Conservation (phyloP, 805 yeast genomes). For the Wickerhamia fluorescens region DNA sequence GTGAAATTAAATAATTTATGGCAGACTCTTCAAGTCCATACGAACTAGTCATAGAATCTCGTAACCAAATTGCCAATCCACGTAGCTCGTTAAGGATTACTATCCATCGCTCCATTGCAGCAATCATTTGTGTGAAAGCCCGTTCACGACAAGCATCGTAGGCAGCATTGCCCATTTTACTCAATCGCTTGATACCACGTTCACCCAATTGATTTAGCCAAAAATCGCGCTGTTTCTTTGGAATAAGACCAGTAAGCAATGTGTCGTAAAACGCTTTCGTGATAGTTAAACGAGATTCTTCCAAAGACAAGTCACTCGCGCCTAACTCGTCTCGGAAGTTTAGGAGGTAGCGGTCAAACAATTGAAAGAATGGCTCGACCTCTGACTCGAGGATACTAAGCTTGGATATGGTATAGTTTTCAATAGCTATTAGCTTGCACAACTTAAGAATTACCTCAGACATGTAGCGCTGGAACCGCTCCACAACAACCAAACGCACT, state of each 20-base stretch:
- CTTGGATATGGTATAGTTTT: conserved; percentile 17
- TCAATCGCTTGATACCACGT: conserved; percentile 53
- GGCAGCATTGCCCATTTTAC: conserved; percentile 39
- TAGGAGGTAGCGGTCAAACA: conserved; percentile 26
- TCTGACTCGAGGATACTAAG: conserved; percentile 13
- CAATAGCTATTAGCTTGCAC: conserved; percentile 20
- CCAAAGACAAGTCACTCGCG: conserved; percentile 9
- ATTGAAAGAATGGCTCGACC: conserved; percentile 16
- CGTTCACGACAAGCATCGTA: conserved; percentile 45
- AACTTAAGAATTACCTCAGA: conserved; percentile 16
- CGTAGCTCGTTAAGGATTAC: conserved; percentile 36
- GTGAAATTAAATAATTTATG: conserved; percentile 5
- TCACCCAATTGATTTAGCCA: conserved; percentile 62
- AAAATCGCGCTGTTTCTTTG: conserved; percentile 47
- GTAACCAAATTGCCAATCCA: conserved; percentile 34
- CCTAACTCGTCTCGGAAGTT: conserved; percentile 29
- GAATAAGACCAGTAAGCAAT: conserved; percentile 48
- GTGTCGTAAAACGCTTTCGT: conserved; percentile 32
- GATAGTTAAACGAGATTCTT: conserved; percentile 9
- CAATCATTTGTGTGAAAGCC: conserved; percentile 43
- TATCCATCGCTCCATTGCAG: conserved; percentile 50
- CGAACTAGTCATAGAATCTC: conserved; percentile 8
- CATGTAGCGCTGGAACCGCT: conserved; percentile 12
- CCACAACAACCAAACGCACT: conserved; percentile 4
- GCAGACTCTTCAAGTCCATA: conserved; percentile 6